Base-by-base conservation (phyloP, 768 basidiomycete genomes). In the Mycena maculata region DNA sequence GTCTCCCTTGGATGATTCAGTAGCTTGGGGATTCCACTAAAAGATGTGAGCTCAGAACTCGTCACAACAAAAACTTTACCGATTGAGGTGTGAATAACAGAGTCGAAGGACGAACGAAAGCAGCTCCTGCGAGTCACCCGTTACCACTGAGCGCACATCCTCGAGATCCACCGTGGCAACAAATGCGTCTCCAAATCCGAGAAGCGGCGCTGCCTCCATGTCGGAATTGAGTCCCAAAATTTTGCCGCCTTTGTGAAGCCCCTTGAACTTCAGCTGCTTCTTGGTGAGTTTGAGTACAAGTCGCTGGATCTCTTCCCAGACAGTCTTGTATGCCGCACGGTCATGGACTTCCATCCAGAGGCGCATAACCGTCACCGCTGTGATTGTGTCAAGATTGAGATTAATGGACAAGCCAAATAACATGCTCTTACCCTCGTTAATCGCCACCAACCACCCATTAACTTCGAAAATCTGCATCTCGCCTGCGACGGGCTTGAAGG, bases 311-410 rank as follows among this genome's bases (percentile, higher is more conserved):
- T 66, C 58, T 3, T 60, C 56, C 65, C 65, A 66, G 15, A 55
- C 44, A 15, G 33, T 20, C n/a, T 59, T 57, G 52, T 52, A 60
- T 15, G 45, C 45, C 22, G 28, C 18, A 23, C 52, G 58, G 44
- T 58, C 56, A 41, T 66, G 65, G 12, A 66, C 23, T 31, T 66
- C 58, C 65, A 66, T 66, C 65, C 65, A 66, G 27, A 67, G 38
- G 13, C 65, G 65, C 41, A 57, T 57, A 45, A 66, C 50, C 16
- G 65, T 66, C 47, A 60, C 64, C 65, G 57, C 65, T 66, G 27
- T 10, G 20, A 44, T 38, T 5, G 10, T 28, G 23, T 60, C 50
- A 66, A 25, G 1, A 45, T 60, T 45, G 41, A 15, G 20, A 56
- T 49, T 36, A 41, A 49, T 15, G 48, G 41, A 31, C n/a, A 54